phyloP scores from a whole-genome alignment of 768 basidiomycete genomes.

The Russula vinacea region DNA sequence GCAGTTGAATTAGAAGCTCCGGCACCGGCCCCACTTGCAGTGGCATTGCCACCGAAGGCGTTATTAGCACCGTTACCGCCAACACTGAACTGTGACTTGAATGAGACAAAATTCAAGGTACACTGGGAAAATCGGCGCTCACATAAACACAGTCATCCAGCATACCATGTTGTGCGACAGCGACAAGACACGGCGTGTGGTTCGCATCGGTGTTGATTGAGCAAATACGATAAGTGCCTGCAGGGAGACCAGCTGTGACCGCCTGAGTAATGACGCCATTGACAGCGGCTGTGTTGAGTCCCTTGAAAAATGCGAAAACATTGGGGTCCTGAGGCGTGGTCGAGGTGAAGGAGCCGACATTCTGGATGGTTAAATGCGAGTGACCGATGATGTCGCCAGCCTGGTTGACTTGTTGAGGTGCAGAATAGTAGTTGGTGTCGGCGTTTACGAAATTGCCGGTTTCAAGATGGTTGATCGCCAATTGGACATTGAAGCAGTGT shows the following conservation, averaged over 20 bases:
- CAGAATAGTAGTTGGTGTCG: constrained; percentile 48
- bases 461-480: constrained; percentile 46
- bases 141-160: constrained; percentile 45
- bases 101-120: background rate
- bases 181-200: constrained; percentile 42
- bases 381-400: constrained; percentile 58
- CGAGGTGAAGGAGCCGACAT: constrained; percentile 46
- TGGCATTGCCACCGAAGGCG: background rate
- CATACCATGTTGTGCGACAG: constrained; percentile 44
- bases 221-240: constrained; percentile 43
- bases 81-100: constrained; percentile 10
- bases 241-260: constrained; percentile 45
- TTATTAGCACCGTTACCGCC: constrained; percentile 1
- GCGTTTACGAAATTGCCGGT: constrained; percentile 62
- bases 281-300: constrained; percentile 46
- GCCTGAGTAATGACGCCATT: constrained; percentile 41
- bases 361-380: constrained; percentile 59
- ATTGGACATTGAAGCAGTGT: constrained; percentile 48
- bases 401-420: constrained; percentile 51
- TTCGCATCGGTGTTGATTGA: constrained; percentile 48
- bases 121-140: constrained; percentile 11
- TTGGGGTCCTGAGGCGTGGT: constrained; percentile 49
- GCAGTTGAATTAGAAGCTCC: constrained; percentile 5
- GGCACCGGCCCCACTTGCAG: background rate
- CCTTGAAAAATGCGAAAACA: constrained; percentile 59